Conservation (phyloP, 1,284 basidiomycete genomes). For the Lignosus rhinocerotis region DNA sequence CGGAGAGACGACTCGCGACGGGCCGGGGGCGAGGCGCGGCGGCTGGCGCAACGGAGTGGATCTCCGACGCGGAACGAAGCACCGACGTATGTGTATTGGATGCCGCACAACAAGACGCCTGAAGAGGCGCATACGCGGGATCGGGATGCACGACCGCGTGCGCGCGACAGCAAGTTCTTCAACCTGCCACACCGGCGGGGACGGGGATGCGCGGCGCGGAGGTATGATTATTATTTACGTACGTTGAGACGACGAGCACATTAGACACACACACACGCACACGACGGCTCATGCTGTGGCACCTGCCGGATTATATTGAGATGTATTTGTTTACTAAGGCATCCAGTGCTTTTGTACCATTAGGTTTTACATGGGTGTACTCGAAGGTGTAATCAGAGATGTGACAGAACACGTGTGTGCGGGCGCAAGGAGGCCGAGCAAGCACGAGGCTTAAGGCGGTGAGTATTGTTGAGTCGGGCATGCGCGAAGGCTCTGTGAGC, state of each 20-base stretch:
- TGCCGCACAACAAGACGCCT: slow-evolving; percentile 35
- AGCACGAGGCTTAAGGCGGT: slow-evolving; percentile 2
- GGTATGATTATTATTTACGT: slow-evolving; percentile 26
- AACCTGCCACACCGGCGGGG: slow-evolving; percentile 50
- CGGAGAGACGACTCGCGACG: slow-evolving; percentile 11
- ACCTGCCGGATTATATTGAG: slow-evolving; percentile 17
- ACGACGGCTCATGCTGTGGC: slow-evolving; percentile 22
- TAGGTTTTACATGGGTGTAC: slow-evolving; percentile 1
- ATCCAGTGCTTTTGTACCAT: slow-evolving; percentile 5
- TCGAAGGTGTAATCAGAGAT: background rate
- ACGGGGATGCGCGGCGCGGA: slow-evolving; percentile 21
- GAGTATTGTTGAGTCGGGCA: background rate
- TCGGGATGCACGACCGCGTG: slow-evolving; percentile 25
- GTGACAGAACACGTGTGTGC: background rate
- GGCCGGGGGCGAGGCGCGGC: slow-evolving; percentile 12
- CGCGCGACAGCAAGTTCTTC: slow-evolving; percentile 38
- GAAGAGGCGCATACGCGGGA: slow-evolving; percentile 35
- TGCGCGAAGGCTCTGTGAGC: background rate
- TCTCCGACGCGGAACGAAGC: slow-evolving; percentile 34
- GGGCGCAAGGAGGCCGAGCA: background rate
- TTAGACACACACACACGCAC: background rate
- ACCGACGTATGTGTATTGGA: slow-evolving; percentile 39
- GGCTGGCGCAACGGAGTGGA: slow-evolving; percentile 17
- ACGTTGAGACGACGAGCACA: background rate
- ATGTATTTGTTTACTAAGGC: slow-evolving; percentile 15